Evolutionary conservation across 805 yeast genomes (phyloP), one percentile per base, ranked within the genome.

Genomic region (Suhomyces tanzawaensis): DNA sequence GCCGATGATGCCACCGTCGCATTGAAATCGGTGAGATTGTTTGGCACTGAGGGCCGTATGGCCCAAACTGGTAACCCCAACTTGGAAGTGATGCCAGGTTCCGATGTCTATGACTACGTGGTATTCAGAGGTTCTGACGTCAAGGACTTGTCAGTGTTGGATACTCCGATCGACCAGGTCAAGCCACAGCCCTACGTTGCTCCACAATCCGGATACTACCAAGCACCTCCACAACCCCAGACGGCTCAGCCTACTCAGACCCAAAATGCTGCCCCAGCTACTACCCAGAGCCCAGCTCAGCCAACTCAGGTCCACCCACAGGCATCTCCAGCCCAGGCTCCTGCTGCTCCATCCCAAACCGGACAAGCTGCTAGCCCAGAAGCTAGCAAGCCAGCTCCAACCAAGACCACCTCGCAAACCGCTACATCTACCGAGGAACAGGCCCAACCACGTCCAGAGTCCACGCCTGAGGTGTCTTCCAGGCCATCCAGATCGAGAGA

Each of bases 111-210:
- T 62, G 90, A 85, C 19, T 77, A 76, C 40, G 87, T 93, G 36
- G 85, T 84, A 39, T 85, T 93, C 60, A 79, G 90, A 50, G 99
- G 99, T 26, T 78, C 85, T 18, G 97, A 91, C 52, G 97, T 93
- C 16, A 85, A 86, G 64, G 96, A 85, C 54, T 72, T 93, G 60
- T 79, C 80, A 48, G 93, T 93, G 39, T 72, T 91, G 53, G 97
- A 89, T 45, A 72, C 71, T 25, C 79, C 81, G 3, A 65, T 81
- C 41, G 82, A 79, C 29, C 77, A 77, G 42, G 85, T 83, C 21
- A 71, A 72, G 47, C 83, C 87, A 1, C 76, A 62, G 29, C 64
- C 69, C 8, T 57, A 67, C 39, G 49, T 57, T 25, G 21, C 36
- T 24, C 19, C 17, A 6, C 46, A 19, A 39, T 46, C 11, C 24